Base-by-base conservation (phyloP, 345 rosid genomes). In the Cochlearia excelsa region DNA sequence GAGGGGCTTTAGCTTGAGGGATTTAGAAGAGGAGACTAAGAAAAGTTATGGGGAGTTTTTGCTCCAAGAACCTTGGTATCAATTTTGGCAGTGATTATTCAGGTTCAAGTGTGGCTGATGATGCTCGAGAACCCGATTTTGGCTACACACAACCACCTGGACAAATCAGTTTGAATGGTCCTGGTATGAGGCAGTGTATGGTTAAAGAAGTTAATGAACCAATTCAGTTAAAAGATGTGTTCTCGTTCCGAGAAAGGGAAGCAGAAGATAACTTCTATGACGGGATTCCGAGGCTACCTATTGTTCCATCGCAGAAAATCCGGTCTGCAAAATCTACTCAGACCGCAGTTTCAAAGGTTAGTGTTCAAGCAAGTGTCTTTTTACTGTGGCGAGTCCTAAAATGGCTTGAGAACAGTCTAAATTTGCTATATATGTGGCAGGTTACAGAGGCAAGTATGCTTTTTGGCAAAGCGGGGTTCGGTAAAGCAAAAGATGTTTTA, bases 391-490 rank as follows among this genome's bases (percentile, higher is more conserved):
- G 23, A 16, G 23, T 8, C 9, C 8, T 47, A 23, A 26, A 49
- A 9, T 51, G 44, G 54, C 4, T 1, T 30, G 51, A 6, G 27
- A 38, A 38, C 33, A 7, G 50, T 35, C 8, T 3, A 4, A 3
- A 11, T 31, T 54, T 53, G 38, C 6, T 59, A 8, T 43, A 16
- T n/a, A 16, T 33, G 54, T 45, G 62, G 57, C 76, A 84, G 90
- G 95, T 87, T 67, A 79, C 88, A 2, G 85, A 79, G 65, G 88
- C 82, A 41, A 77, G 94, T 75, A 69, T 84, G 54, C 80, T 77
- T 30, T 52, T 87, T 63, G 84, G 95, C n/a, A 84, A 81, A 78
- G 98, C 91, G n/a, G 84, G 95, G 59, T 70, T 84, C 9, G 90
- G 80, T 54, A 86, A 80, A 69, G 95, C 98, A 16, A 82, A 82